phyloP scores from a whole-genome alignment of 2,329 filamentous ascomycete species.

The Stagonosporopsis vannaccii region DNA sequence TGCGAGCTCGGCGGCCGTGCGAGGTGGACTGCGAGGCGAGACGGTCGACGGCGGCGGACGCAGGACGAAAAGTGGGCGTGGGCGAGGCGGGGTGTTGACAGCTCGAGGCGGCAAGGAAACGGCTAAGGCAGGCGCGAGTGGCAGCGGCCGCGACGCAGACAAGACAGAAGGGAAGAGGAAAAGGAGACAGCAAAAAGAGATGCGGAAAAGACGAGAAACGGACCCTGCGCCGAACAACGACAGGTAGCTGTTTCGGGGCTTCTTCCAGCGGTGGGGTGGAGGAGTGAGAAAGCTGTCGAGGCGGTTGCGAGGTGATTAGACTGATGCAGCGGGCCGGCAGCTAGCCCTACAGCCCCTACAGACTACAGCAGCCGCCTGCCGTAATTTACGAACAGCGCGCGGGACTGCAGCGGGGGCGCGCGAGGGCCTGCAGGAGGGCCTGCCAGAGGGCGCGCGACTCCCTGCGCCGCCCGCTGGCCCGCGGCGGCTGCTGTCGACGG shows the following conservation, averaged over 20 bases:
- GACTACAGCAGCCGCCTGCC: constrained; percentile 12
- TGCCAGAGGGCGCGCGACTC: too few relatives aligned
- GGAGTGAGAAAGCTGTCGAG: constrained; percentile 37
- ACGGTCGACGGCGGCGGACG: constrained; percentile 11
- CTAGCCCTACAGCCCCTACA: too few relatives aligned
- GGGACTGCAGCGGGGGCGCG: neutral
- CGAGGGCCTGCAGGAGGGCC: neutral
- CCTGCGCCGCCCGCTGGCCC: too few relatives aligned
- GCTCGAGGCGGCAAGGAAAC: constrained; percentile 39
- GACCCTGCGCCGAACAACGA: constrained; percentile 46
- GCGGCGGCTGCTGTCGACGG: too few relatives aligned
- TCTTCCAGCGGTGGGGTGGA: constrained; percentile 47
- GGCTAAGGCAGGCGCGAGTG: constrained; percentile 30
- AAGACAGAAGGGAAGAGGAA: constrained; percentile 43
- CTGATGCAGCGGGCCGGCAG: constrained; percentile 17
- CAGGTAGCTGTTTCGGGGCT: constrained; percentile 20
- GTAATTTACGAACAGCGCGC: constrained; percentile 1
- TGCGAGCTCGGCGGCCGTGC: constrained; percentile 4
- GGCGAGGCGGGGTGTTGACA: constrained; percentile 25
- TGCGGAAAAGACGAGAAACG: constrained; percentile 44
- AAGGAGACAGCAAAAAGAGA: constrained; percentile 48
- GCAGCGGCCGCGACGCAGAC: constrained; percentile 30
- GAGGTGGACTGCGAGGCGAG: constrained; percentile 19
- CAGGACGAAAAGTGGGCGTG: constrained; percentile 23
- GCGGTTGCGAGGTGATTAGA: constrained; percentile 25